phyloP scores from a whole-genome alignment of 345 rosid genomes.

The Hirschfeldia incana region DNA sequence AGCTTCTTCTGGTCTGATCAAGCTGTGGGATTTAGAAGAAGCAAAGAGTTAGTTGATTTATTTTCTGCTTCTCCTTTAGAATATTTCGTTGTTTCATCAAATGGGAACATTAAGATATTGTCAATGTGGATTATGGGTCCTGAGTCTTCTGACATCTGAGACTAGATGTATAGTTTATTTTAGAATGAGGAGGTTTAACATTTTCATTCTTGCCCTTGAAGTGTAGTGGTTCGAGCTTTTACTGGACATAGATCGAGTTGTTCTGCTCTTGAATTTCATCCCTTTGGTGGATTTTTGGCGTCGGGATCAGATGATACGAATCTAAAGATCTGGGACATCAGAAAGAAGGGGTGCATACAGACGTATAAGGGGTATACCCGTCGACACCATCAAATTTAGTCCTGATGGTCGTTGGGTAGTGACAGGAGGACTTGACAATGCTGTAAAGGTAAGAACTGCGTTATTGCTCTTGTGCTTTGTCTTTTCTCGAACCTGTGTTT shows the following conservation, averaged over 20 bases:
- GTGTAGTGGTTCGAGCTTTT: slow-evolving; percentile 99
- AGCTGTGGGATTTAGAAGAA: slow-evolving; percentile 45
- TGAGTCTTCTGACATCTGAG: no score
- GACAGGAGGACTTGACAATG: slow-evolving; percentile 94
- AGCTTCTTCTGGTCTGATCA: slow-evolving; percentile 44
- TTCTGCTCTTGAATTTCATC: slow-evolving; percentile 93
- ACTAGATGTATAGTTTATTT: not conserved
- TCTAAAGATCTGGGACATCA: slow-evolving; percentile 90
- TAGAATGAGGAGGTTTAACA: not conserved
- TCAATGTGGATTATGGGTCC: not conserved
- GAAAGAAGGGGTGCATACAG: slow-evolving; percentile 94
- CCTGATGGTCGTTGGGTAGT: slow-evolving; percentile 99
- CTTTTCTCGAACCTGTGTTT: not conserved
- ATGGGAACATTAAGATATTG: slow-evolving; percentile 1
- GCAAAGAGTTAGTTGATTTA: slow-evolving; percentile 42
- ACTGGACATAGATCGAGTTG: slow-evolving; percentile 93
- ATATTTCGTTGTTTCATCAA: not conserved
- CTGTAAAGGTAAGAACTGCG: slow-evolving; percentile 66
- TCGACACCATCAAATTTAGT: slow-evolving; percentile 74
- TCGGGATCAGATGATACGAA: slow-evolving; percentile 86
- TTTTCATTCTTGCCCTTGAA: slow-evolving; percentile 58
- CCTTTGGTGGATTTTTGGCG: slow-evolving; percentile 96
- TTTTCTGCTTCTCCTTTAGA: slow-evolving; percentile 21
- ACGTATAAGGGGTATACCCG: slow-evolving; percentile 90
- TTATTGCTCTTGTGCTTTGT: not conserved